Conservation (phyloP, 2,329 filamentous ascomycete genomes). For the Alternaria angustiovoidea region DNA sequence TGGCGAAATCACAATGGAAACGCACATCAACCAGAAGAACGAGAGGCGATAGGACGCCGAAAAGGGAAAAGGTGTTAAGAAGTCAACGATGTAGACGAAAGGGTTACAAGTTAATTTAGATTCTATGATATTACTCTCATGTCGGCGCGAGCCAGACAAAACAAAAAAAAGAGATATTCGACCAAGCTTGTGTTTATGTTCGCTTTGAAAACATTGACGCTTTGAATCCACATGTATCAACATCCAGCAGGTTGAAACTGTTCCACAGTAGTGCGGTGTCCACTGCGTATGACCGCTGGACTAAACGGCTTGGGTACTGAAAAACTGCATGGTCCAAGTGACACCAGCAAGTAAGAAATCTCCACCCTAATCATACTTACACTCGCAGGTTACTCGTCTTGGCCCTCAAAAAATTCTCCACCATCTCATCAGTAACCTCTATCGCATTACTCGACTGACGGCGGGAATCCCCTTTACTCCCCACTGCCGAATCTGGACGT, state of each 20-base stretch:
- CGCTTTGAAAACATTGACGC: background rate
- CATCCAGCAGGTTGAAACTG: background rate
- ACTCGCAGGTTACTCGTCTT: slow-evolving; percentile 24
- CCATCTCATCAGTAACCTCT: slow-evolving; percentile 25
- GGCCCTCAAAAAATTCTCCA: slow-evolving; percentile 32
- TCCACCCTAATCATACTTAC: background rate
- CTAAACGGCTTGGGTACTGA: background rate
- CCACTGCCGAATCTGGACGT: background rate
- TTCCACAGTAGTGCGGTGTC: background rate
- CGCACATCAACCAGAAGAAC: slow-evolving; percentile 32
- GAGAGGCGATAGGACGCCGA: slow-evolving; percentile 13
- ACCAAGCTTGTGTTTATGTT: background rate
- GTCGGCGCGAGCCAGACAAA: background rate
- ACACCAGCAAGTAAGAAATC: background rate
- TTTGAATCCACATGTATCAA: too few relatives aligned
- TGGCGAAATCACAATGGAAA: slow-evolving; percentile 40
- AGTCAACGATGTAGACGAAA: background rate
- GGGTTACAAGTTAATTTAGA: slow-evolving; percentile 4
- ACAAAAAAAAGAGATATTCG: background rate
- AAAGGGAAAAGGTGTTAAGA: background rate
- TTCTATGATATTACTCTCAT: slow-evolving; percentile 15
- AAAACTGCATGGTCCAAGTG: background rate
- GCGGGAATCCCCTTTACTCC: background rate
- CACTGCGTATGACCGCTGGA: background rate
- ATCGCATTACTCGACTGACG: background rate